These are phyloP conservation scores for Suillus luteus DNA, from an alignment of 768 basidiomycete genomes.

Conservation along the genomic window DNA sequence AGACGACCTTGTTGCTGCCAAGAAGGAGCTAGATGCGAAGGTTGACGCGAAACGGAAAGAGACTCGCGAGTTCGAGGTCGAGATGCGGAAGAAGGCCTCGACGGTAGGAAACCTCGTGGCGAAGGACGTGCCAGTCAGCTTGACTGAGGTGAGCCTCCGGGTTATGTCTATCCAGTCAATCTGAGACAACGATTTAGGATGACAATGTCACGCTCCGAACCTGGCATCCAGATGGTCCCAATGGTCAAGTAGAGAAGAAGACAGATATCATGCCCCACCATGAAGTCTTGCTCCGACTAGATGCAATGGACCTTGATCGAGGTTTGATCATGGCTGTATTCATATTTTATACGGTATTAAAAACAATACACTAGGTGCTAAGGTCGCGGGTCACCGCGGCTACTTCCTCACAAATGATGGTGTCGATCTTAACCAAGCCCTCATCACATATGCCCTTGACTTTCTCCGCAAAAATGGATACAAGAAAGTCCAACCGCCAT, in stretches of 20 bases:
- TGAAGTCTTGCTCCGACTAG: conserved; percentile 90
- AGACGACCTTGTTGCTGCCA: conserved; percentile 81
- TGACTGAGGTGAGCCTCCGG: conserved; percentile 72
- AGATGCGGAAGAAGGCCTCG: conserved; percentile 79
- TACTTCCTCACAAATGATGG: conserved; percentile 97
- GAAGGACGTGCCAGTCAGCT: conserved; percentile 78
- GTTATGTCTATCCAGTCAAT: neutral
- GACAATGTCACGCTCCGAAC: conserved; percentile 82
- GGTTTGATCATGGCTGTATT: conserved; percentile 43
- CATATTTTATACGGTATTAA: conserved; percentile 2
- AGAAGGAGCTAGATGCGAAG: conserved; percentile 82
- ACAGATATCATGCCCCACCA: conserved; percentile 93
- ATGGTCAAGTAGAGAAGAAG: conserved; percentile 69
- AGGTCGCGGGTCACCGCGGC: conserved; percentile 93
- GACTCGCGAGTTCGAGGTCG: conserved; percentile 70
- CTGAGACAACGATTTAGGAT: conserved; percentile 54
- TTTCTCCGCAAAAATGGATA: conserved; percentile 82
- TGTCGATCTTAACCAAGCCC: conserved; percentile 94
- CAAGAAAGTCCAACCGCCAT: conserved; percentile 96
- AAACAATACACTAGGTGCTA: conserved; percentile 60
- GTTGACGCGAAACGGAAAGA: conserved; percentile 77
- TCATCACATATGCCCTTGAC: conserved; percentile 93
- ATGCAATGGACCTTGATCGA: conserved; percentile 96
- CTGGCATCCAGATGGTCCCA: conserved; percentile 83
- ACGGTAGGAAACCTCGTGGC: conserved; percentile 93